phyloP scores from a whole-genome alignment of 495 filamentous ascomycete genomes.

The Cercophora sp. region DNA sequence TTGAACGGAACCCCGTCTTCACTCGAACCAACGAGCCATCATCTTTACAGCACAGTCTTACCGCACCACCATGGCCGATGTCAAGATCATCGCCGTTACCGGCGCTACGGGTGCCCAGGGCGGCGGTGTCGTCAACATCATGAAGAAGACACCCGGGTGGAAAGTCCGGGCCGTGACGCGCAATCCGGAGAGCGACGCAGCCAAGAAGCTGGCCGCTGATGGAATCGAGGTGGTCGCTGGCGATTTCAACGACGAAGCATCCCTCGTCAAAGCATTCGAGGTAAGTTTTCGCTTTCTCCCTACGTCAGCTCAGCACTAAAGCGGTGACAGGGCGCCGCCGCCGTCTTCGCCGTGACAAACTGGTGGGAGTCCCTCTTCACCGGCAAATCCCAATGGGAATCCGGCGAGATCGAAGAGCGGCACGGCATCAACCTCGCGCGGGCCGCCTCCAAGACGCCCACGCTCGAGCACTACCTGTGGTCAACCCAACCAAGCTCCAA shows the following conservation, averaged over 20 bases:
- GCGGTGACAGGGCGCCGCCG: slow-evolving; percentile 4
- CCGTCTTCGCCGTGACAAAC: slow-evolving; percentile 16
- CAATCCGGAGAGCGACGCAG: slow-evolving; percentile 12
- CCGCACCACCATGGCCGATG: slow-evolving; percentile 4
- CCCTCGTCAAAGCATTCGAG: slow-evolving; percentile 13
- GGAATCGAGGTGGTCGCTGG: slow-evolving; percentile 21
- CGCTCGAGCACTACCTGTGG: slow-evolving; percentile 46
- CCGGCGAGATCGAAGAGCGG: slow-evolving; percentile 14
- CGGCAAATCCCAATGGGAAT: slow-evolving; percentile 5
- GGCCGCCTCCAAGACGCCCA: slow-evolving; percentile 35
- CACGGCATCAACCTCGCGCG: slow-evolving; percentile 38
- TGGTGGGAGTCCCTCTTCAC: slow-evolving; percentile 14
- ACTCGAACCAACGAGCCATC: too few species aligned
- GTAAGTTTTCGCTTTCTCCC: background rate
- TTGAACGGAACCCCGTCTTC: too few species aligned
- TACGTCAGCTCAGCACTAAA: background rate
- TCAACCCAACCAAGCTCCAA: slow-evolving; percentile 36
- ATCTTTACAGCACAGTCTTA: too few species aligned
- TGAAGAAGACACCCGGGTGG: slow-evolving; percentile 13
- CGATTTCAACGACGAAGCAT: slow-evolving; percentile 20
- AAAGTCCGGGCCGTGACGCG: slow-evolving; percentile 21
- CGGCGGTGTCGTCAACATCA: slow-evolving; percentile 18
- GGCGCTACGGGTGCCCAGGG: slow-evolving; percentile 22
- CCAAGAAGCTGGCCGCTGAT: slow-evolving; percentile 14
- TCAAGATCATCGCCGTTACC: slow-evolving; percentile 14